phyloP scores from a whole-genome alignment of 805 yeast species.

The Candida sanyiensis region DNA sequence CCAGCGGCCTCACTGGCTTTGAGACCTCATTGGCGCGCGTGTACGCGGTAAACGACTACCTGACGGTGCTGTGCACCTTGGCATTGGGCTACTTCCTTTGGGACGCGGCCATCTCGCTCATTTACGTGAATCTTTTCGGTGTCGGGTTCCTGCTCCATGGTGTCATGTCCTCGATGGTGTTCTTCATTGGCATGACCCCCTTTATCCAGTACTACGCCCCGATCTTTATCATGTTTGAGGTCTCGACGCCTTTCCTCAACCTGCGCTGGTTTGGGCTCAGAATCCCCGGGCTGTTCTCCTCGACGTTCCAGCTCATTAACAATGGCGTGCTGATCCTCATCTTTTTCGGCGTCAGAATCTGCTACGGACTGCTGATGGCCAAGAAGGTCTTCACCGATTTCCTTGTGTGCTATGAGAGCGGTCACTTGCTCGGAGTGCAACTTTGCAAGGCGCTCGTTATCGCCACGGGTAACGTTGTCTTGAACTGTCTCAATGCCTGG shows the following conservation, averaged over 20 bases:
- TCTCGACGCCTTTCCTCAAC: constrained; percentile 83
- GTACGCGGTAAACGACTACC: constrained; percentile 61
- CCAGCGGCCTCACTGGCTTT: background rate
- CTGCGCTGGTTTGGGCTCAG: constrained; percentile 76
- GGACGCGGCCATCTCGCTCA: constrained; percentile 63
- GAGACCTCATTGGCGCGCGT: constrained; percentile 38
- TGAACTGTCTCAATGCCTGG: constrained; percentile 57
- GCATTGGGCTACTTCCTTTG: constrained; percentile 81
- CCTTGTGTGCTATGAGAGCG: constrained; percentile 28
- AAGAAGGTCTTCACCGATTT: constrained; percentile 40
- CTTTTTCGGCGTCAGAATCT: constrained; percentile 65
- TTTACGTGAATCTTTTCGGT: constrained; percentile 58
- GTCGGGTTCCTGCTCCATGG: constrained; percentile 73
- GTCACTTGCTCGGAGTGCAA: constrained; percentile 33
- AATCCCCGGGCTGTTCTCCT: constrained; percentile 57
- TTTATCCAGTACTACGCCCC: constrained; percentile 70
- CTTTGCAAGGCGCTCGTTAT: constrained; percentile 30
- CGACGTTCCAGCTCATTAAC: constrained; percentile 47
- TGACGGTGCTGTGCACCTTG: constrained; percentile 57
- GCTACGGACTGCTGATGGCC: constrained; percentile 76
- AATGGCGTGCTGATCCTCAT: constrained; percentile 57
- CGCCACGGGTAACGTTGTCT: constrained; percentile 43
- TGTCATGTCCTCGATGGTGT: constrained; percentile 63
- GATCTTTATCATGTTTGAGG: constrained; percentile 68
- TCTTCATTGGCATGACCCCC: constrained; percentile 54